Base-by-base conservation (phyloP, 2,329 filamentous ascomycete genomes). In the Fusarium armeniacum region DNA sequence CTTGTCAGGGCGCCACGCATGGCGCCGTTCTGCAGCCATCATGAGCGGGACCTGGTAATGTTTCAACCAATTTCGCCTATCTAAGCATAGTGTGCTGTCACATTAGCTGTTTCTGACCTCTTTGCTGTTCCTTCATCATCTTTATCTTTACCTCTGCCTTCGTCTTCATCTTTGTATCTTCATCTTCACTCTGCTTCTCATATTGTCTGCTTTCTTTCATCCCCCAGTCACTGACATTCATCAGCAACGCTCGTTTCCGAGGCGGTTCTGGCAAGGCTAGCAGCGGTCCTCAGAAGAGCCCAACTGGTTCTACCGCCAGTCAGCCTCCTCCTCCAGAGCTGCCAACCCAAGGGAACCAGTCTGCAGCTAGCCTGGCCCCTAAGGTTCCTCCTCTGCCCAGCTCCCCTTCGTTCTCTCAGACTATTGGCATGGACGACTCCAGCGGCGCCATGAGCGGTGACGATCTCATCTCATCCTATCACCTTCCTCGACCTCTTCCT, bases 341-440 rank as follows among this genome's bases (percentile, higher is more conserved):
- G 50, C 72, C 79, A 61, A 78, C 83, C 51, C 85, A 85, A 76
- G 81, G 80, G 69, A 84, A 79, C 76, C 84, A 87, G 70, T 83
- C 85, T 36, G 83, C 87, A 36, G 78, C 82, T 52, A 86, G 78
- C 73, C 75, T 86, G 67, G 85, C 87, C 61, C 86, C 87, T 43
- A 87, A 85, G 77, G 84, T 90, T 45, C 87, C 88, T 65, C 88
- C 88, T 63, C 81, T 90, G 72, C 86, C 87, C 49, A 89, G 84
- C 76, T 90, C 89, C 62, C 88, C 89, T 60, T 89, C 88, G 44
- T 83, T 91, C 60, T 83, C 88, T 62, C 86, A 89, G 76, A 89
- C 87, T 65, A 90, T 93, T 81, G 88, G 90, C 51, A 88, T 91
- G 82, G 90, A 92, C 75, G 86, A 90, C 74, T 80, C 86, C 74